Base-by-base conservation (phyloP, 441 rosid genomes). In the Eugenia klotzschiana region DNA sequence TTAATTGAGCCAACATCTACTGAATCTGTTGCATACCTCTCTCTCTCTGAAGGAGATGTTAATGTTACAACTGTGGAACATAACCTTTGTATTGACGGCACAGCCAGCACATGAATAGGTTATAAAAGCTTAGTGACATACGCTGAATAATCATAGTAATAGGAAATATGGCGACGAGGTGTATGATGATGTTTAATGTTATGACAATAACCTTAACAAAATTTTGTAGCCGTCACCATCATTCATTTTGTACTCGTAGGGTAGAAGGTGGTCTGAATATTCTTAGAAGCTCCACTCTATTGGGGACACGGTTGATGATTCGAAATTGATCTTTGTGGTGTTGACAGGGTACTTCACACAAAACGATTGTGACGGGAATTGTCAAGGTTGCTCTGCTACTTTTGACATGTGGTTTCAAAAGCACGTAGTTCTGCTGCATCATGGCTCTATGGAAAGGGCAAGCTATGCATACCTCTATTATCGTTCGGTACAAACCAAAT, bases 1-100 rank as follows among this genome's bases (percentile, higher is more conserved):
- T 73, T 64, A 73, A 60, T 81, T 77, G 81, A 84, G 79, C 41
- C 79, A 18, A 22, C 81, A 25, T 89, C 79, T 77, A 26, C 77
- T 64, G 25, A 64, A 9, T 37, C 46, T 40, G 25, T 37, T 69
- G 46, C 8, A 37, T 18, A 1, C 46, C 14, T 33, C 74, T 60
- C 41, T 54, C 54, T 51, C 56, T 53, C 22, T 51, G 23, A 51
- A 51, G 54, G 54, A 18, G 54, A 51, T 51, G 54, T 51, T 51
- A 6, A 51, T 51, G 20, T 16, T 51, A 6, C 54, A 2, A 16
- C 22, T 18, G 8, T 16, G 54, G 22, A 51, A 15, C 53, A 15
- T 51, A 15, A 15, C 20, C 53, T 51, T 51, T 58, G 41, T 58
- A 3, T 27, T 15, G 43, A 29, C 14, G n/a, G 74, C 43, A 18